These are phyloP conservation scores for Anisodus tanguticus DNA, from an alignment of 257 asterid genomes.

Conservation along the genomic window DNA sequence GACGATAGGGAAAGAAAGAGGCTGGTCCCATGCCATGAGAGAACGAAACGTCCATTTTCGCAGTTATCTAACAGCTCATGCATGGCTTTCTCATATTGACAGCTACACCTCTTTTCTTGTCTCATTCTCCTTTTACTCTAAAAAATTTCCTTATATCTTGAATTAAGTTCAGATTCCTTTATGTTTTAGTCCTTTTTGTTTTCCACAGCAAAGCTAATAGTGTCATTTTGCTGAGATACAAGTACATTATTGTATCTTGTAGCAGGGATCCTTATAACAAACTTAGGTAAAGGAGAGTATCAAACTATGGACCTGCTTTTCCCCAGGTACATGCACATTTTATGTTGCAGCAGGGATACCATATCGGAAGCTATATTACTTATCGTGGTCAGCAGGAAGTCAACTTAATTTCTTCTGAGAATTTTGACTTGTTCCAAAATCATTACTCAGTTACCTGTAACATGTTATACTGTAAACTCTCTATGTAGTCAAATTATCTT, in stretches of 20 bases:
- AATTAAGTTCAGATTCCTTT: not conserved
- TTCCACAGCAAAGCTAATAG: not conserved
- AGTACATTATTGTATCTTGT: slow-evolving; percentile 6
- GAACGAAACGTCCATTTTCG: not conserved
- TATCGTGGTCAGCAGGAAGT: not conserved
- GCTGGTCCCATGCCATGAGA: slow-evolving; percentile 24
- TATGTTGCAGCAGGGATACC: not conserved
- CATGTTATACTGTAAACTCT: not conserved
- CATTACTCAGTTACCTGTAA: not conserved
- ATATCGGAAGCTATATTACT: not conserved
- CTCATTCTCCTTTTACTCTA: not conserved
- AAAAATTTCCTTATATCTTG: not conserved
- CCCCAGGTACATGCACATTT: not conserved
- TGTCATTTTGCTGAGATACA: not conserved
- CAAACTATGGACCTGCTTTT: not conserved
- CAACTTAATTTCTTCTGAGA: not conserved
- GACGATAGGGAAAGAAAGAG: not conserved
- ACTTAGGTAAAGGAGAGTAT: not conserved
- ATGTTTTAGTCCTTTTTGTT: not conserved
- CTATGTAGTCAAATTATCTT: not conserved
- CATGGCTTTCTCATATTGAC: not conserved
- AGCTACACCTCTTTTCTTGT: not conserved
- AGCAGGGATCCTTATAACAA: not conserved
- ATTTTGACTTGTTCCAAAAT: not conserved
- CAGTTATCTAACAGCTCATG: slow-evolving; percentile 28